A percentile compares a stretch with the other conserved stretches of the same genome.
These are phyloP conservation scores for Pseudognaphalium luteoalbum DNA, from an alignment of 129 eudicot species.

Conservation along the genomic window DNA sequence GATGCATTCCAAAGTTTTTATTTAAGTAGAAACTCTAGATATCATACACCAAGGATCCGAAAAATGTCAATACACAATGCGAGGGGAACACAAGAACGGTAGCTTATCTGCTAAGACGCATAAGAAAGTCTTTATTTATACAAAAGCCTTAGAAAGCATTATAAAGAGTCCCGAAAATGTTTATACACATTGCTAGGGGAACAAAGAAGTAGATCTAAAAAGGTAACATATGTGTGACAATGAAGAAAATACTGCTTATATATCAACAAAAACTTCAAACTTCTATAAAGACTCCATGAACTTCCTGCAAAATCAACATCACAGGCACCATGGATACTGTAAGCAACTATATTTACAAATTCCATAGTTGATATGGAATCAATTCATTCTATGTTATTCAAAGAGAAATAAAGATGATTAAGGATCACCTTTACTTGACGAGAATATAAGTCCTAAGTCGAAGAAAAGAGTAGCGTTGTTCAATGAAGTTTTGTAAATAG, in stretches of 20 bases:
- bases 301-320: slow-evolving; percentile 48
- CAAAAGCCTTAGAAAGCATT: not conserved
- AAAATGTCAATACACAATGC: slow-evolving; percentile 21
- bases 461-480: too few relatives aligned
- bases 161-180: not conserved
- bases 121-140: not conserved
- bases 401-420: too few relatives aligned
- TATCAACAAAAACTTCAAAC: slow-evolving; percentile 37
- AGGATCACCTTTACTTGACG: too few relatives aligned
- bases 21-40: slow-evolving; percentile 17
- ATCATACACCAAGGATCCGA: slow-evolving; percentile 25
- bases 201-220: not conserved
- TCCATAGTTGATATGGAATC: too few relatives aligned
- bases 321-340: not conserved
- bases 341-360: not conserved
- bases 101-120: not conserved
- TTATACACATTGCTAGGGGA: not conserved
- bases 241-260: slow-evolving; percentile 28
- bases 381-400: too few relatives aligned
- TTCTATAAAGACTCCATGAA: slow-evolving; percentile 38
- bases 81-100: slow-evolving; percentile 5
- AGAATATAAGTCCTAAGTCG: too few relatives aligned
- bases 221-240: not conserved
- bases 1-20: slow-evolving; percentile 28
- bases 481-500: too few relatives aligned